Evolutionary conservation across 1,284 basidiomycete genomes (phyloP).

Genomic region (Melampsora larici-populina): DNA sequence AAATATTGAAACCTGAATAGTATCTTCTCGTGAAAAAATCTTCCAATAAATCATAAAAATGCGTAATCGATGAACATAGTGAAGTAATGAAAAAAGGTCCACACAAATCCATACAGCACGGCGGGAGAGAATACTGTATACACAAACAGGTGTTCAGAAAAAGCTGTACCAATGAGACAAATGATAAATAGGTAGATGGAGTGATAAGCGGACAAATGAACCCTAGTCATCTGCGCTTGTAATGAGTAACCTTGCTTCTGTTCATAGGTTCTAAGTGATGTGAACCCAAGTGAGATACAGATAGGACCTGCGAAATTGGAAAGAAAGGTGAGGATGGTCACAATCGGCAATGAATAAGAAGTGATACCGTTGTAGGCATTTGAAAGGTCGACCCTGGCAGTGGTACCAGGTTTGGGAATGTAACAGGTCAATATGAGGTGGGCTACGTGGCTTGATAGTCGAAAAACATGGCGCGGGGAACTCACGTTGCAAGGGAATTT

Average conservation of each 20-base stretch:
- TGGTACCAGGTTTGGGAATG: background rate
- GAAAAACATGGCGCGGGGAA: background rate
- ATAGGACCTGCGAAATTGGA: constrained; percentile 48
- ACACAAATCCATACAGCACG: constrained; percentile 43
- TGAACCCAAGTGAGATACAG: constrained; percentile 24
- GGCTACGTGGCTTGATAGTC: background rate
- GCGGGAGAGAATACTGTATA: constrained; percentile 48
- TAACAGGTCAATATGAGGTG: background rate
- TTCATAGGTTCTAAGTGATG: background rate
- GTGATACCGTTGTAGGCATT: constrained; percentile 46
- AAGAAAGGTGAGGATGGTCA: constrained; percentile 46
- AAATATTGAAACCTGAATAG: background rate
- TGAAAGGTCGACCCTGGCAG: constrained; percentile 48
- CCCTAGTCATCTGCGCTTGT: background rate
- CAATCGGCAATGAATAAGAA: constrained; percentile 44
- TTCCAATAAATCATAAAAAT: background rate
- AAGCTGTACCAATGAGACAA: constrained; percentile 42
- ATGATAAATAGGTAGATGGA: constrained; percentile 25
- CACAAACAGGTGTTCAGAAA: constrained; percentile 46
- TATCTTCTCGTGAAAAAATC: background rate
- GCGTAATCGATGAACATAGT: constrained; percentile 1
- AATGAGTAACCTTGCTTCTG: background rate
- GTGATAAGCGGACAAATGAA: constrained; percentile 21
- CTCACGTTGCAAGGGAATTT: constrained; percentile 48
- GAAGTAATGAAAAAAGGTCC: constrained; percentile 41